Percentiles rank a stretch among this genome's conserved stretches.
These are phyloP conservation scores for Mycena citricolor DNA, from an alignment of 1,284 basidiomycete species.

Conservation along the genomic window DNA sequence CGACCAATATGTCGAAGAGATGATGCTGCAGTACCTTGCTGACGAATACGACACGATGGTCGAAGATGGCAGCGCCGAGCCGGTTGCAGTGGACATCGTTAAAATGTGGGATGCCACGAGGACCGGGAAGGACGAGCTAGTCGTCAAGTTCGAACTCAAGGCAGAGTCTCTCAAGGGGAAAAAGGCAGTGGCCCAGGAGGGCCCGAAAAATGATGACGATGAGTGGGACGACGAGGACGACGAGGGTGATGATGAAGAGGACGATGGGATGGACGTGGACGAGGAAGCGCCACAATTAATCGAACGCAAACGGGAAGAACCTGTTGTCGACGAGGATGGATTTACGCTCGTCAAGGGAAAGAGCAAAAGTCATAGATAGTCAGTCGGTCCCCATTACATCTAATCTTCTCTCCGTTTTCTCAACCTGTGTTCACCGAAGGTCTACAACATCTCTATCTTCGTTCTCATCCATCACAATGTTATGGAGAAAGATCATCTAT, in stretches of 20 bases:
- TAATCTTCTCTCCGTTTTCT: too few species aligned
- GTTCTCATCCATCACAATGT: too few species aligned
- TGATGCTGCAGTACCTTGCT: conserved; percentile 75
- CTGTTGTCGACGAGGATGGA: conserved; percentile 83
- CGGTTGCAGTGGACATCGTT: conserved; percentile 70
- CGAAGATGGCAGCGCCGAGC: conserved; percentile 78
- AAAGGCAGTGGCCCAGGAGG: conserved; percentile 50
- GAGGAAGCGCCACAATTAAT: conserved; percentile 57
- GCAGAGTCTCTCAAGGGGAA: conserved; percentile 64
- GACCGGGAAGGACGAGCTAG: conserved; percentile 41
- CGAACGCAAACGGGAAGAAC: conserved; percentile 48
- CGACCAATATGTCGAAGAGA: conserved; percentile 72
- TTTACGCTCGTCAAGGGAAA: conserved; percentile 80
- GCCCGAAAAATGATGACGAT: conserved; percentile 40
- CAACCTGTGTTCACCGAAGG: too few species aligned
- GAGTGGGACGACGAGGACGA: conserved; percentile 47
- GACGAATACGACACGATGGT: conserved; percentile 84
- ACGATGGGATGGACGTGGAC: conserved; percentile 41
- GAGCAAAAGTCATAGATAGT: conserved; percentile 46
- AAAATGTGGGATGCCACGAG: conserved; percentile 61
- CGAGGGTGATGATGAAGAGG: conserved; percentile 52
- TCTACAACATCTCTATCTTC: too few species aligned
- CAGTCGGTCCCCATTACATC: too few species aligned
- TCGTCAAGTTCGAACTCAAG: conserved; percentile 57
- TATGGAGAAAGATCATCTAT: too few species aligned